phyloP scores from a whole-genome alignment of 768 basidiomycete species.

The Hericium rajendrae region DNA sequence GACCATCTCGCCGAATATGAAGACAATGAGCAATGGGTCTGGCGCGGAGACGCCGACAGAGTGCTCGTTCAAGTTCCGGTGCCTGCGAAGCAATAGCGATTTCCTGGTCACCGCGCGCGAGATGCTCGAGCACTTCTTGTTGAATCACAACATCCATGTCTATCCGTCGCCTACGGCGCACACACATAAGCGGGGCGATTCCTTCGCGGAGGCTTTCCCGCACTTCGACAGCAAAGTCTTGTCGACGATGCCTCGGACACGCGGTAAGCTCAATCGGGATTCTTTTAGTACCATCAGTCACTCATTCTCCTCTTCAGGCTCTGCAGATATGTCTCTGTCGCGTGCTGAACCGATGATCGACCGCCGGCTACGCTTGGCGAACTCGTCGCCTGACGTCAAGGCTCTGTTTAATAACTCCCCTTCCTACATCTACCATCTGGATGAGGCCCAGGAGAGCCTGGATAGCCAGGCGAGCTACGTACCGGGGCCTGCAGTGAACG shows the following conservation, averaged over 20 bases:
- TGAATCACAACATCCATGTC: constrained; percentile 73
- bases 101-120: constrained; percentile 85
- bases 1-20: constrained; percentile 75
- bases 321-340: constrained; percentile 66
- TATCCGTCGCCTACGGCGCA: constrained; percentile 75
- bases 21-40: constrained; percentile 39
- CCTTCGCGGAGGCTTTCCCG: constrained; percentile 91
- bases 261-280: constrained; percentile 25
- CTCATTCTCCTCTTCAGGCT: constrained; percentile 38
- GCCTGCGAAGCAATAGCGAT: constrained; percentile 92
- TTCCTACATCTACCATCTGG: constrained; percentile 72
- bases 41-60: constrained; percentile 55
- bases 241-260: constrained; percentile 63
- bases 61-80: constrained; percentile 90
- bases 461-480: constrained; percentile 50
- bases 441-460: constrained; percentile 49
- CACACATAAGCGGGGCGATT: constrained; percentile 79
- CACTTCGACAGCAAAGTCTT: constrained; percentile 94
- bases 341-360: constrained; percentile 65
- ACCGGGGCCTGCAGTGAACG: constrained; percentile 37
- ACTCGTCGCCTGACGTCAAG: constrained; percentile 91
- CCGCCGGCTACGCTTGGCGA: constrained; percentile 71
- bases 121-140: constrained; percentile 85
- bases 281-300: constrained; percentile 6
- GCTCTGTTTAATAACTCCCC: constrained; percentile 83